Evolutionary conservation across 2,329 filamentous ascomycete species (phyloP).

Genomic region (Pyrenochaeta sp.): DNA sequence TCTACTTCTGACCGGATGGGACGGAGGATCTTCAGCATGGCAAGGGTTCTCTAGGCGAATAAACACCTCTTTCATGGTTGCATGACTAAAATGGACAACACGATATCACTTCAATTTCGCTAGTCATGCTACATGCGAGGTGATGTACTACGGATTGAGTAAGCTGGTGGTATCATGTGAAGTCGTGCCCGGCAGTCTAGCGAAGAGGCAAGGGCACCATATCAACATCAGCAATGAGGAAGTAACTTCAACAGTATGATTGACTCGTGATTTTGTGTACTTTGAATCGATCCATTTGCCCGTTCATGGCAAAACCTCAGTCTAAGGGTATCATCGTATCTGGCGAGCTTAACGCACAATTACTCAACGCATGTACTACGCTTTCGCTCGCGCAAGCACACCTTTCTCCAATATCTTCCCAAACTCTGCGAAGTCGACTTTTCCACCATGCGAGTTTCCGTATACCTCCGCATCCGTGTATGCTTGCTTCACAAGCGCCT

Average conservation of each 20-base stretch:
- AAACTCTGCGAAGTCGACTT: constrained; percentile 49
- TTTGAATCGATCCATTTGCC: too few species aligned
- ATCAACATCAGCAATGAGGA: too few species aligned
- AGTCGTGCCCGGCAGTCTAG: not conserved
- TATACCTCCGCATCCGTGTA: constrained; percentile 47
- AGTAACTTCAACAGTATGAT: too few species aligned
- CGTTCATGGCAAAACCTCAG: not conserved
- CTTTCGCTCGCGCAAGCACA: constrained; percentile 33
- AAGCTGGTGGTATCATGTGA: not conserved
- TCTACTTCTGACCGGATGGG: constrained; percentile 28
- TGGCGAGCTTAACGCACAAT: not conserved
- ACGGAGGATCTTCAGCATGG: constrained; percentile 48
- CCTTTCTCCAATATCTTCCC: constrained; percentile 49
- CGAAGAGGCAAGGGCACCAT: not conserved
- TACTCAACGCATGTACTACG: not conserved
- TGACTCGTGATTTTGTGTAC: too few species aligned
- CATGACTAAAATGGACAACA: constrained; percentile 50
- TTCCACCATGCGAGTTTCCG: constrained; percentile 36
- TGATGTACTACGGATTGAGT: constrained; percentile 3
- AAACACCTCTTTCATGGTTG: constrained; percentile 51
- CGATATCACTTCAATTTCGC: constrained; percentile 17
- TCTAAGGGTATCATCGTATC: constrained; percentile 9
- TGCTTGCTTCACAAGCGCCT: constrained; percentile 49
- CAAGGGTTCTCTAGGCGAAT: constrained; percentile 50
- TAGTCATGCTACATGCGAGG: constrained; percentile 15